These are phyloP conservation scores for Cladophialophora psammophila DNA, from an alignment of 2,329 filamentous ascomycete species.

Conservation along the genomic window DNA sequence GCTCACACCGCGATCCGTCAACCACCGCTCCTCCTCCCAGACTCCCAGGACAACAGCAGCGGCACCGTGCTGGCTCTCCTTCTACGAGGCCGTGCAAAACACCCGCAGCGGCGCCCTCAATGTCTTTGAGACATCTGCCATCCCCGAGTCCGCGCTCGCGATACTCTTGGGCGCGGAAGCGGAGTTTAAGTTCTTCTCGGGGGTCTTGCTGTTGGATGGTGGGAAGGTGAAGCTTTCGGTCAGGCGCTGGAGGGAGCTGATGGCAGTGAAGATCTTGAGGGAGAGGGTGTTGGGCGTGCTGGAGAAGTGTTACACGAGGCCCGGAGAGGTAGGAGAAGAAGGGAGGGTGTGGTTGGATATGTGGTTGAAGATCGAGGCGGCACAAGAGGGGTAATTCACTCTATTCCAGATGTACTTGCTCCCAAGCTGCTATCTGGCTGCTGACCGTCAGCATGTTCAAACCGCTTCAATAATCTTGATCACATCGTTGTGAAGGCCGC, in stretches of 20 bases:
- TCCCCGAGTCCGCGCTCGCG: conserved; percentile 81
- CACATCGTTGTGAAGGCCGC: not conserved
- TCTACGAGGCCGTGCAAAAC: conserved; percentile 97
- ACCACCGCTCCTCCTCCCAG: conserved; percentile 49
- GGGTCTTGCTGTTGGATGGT: conserved; percentile 84
- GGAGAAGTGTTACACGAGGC: conserved; percentile 22
- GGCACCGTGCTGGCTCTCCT: conserved; percentile 79
- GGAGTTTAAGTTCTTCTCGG: conserved; percentile 87
- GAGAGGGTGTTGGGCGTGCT: conserved; percentile 28
- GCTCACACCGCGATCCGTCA: conserved; percentile 87
- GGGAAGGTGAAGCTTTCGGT: conserved; percentile 85
- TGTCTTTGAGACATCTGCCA: conserved; percentile 84
- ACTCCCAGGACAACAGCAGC: conserved; percentile 6
- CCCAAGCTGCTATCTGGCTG: not conserved
- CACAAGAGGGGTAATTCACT: conserved; percentile 19
- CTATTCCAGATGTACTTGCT: not conserved
- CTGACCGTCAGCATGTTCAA: not conserved
- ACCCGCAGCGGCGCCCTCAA: conserved; percentile 76
- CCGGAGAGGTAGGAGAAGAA: conserved; percentile 18
- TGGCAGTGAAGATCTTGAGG: conserved; percentile 84
- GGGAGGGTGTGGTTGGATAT: conserved; percentile 32
- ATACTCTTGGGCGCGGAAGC: conserved; percentile 82
- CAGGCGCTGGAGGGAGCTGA: conserved; percentile 86
- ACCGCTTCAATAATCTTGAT: not conserved
- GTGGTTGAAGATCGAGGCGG: conserved; percentile 36